These are phyloP conservation scores for Volvariella surrecta DNA, from an alignment of 1,284 basidiomycete species.

Conservation along the genomic window DNA sequence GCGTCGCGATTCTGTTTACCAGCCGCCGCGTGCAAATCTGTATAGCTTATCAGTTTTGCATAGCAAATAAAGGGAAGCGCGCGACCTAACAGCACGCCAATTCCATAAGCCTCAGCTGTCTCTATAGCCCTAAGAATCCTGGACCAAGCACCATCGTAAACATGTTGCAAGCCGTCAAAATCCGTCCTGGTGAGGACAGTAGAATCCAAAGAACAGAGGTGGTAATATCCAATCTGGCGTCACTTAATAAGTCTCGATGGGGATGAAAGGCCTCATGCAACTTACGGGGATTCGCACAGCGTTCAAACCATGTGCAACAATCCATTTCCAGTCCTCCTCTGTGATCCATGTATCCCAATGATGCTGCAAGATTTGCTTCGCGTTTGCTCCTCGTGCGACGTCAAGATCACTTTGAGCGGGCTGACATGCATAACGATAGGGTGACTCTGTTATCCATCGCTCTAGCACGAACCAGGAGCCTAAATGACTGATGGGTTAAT, in stretches of 20 bases:
- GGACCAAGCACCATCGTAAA: constrained; percentile 70
- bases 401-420: constrained; percentile 72
- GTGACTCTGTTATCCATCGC: constrained; percentile 58
- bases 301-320: constrained; percentile 70
- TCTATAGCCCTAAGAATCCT: constrained; percentile 63
- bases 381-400: constrained; percentile 54
- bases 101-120: constrained; percentile 48
- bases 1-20: constrained; percentile 70
- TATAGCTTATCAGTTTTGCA: constrained; percentile 4
- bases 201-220: constrained; percentile 54
- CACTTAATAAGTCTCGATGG: not conserved
- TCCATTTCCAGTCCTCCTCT: constrained; percentile 67
- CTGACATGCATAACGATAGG: constrained; percentile 42
- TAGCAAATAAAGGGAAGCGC: constrained; percentile 2
- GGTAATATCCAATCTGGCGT: constrained; percentile 70
- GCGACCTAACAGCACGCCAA: constrained; percentile 78
- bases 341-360: constrained; percentile 83
- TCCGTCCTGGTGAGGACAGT: constrained; percentile 67
- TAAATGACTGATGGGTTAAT: constrained; percentile 15
- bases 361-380: constrained; percentile 55
- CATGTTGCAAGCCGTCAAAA: constrained; percentile 47
- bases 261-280: not conserved
- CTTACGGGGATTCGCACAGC: constrained; percentile 75
- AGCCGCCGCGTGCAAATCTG: constrained; percentile 68
- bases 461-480: constrained; percentile 77